Evolutionary conservation across 108 stramenopile genomes (phyloP), one percentile per base, ranked within the genome.

Genomic region (Skeletonema costatum): DNA sequence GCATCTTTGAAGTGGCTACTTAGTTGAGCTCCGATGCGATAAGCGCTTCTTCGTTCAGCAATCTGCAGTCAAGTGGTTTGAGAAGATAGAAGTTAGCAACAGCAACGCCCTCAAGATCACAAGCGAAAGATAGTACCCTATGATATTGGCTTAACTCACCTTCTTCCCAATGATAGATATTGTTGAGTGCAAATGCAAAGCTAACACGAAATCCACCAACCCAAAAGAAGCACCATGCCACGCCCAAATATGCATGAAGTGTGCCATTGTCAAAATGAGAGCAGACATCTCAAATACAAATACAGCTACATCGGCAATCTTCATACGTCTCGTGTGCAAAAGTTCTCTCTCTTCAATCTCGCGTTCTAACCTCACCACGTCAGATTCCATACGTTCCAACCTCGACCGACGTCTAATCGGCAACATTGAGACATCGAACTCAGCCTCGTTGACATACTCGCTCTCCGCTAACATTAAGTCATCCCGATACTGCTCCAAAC

Each of bases 241-340:
- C 32, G 41, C 38, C 93, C 93, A 93, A 70, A 89, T 87, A 65
- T 93, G 93, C 31, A 87, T 32, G 60, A 89, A 93, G 66, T 93
- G 93, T 11, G 39, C 53, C 11, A 90, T 73, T 11, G 89, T 89
- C 19, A 90, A 42, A 5, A 75, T 30, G 11, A 86, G 71, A 17
- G 80, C 80, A 14, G 78, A 50, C 21, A 93, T 41, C 56, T 93
- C 86, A 21, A 90, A 58, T 11, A 38, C 14, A 74, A 93, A 93
- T 4, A 89, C 68, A 4, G 63, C 70, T 2, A 64, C 69, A 30
- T 89, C 90, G 35, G 90, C 50, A 25, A 83, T 51, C 32, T 72
- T 60, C 31, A 89, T 61, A 2, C 85, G 77, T 25, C 73, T 68
- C 4, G 69, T 53, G 68, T 93, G 85, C 10, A 19, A 68, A 4